Conservation (phyloP, 75 land plant genomes). For the Sequoiadendron giganteum region DNA sequence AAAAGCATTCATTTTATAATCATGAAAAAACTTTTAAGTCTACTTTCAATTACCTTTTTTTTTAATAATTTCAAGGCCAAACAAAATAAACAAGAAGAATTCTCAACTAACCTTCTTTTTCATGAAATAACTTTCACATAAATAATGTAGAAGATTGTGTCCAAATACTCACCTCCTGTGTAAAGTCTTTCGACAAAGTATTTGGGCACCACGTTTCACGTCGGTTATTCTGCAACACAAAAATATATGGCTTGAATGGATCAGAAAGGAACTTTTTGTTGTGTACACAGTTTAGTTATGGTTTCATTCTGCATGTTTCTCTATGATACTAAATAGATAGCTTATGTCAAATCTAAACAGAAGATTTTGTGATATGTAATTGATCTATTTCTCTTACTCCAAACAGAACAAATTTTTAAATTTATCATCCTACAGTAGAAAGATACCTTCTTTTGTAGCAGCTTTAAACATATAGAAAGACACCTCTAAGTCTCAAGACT, state of each 20-base stretch:
- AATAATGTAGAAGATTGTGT: background rate
- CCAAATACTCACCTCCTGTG: slow-evolving; percentile 44
- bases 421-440: background rate
- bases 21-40: background rate
- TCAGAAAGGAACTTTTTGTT: background rate
- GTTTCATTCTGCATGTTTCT: background rate
- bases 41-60: background rate
- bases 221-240: slow-evolving; percentile 48
- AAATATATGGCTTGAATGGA: background rate
- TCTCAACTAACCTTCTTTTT: background rate
- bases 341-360: background rate
- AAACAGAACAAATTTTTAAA: background rate
- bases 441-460: background rate
- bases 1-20: background rate
- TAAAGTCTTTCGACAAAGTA: slow-evolving; percentile 12
- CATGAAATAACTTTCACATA: slow-evolving; percentile 5
- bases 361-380: background rate
- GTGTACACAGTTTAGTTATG: background rate
- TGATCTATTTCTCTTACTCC: background rate
- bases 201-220: slow-evolving; percentile 97
- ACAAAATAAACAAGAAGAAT: background rate
- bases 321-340: background rate
- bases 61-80: background rate
- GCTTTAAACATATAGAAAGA: background rate
- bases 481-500: background rate